Evolutionary conservation across 2,329 filamentous ascomycete genomes (phyloP), one percentile per base, ranked within the genome.

Genomic region (Botrytis sinoallii): DNA sequence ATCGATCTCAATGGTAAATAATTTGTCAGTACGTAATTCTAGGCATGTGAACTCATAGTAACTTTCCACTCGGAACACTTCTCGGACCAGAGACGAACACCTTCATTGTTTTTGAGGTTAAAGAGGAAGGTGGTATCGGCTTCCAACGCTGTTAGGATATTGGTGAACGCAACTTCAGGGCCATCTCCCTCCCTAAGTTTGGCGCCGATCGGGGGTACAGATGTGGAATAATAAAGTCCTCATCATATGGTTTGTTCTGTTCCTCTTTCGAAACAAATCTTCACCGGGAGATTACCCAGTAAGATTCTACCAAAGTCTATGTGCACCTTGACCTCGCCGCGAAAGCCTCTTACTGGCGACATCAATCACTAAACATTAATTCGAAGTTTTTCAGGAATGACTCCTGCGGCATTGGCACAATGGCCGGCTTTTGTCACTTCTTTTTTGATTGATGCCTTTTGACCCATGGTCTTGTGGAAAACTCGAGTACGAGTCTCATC

Each of bases 241-340:
- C 63, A 9, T 57, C 46, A 46, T 40, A 48, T 29, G 40, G 64
- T 9, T 9, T 72, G 32, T 48, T 67, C 7, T 38, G 6, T 7
- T 76, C 70, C 5, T 67, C 73, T 18, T 69, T 64, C 6, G 75
- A 75, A 69, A 77, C 55, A 14, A 14, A 74, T 72, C 9, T 64
- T 73, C 18, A 61, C 42, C 29, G 73, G 65, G 14, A 79, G 40
- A 25, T 72, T 70, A 22, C 66, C 65, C 16, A 79, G 35, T 3
- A 81, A 57, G 32, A 80, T 79, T 7, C 79, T 77, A 57, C 80
- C 80, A 73, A 81, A 80, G 22, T 80, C 75, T 22, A 75, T 75
- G 38, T 78, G 74, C 22, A 81, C 67, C 14, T 38, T 63, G 48
- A 80, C 25, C 32, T 78, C 44, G 25, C 80, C 80, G 42, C 61